Base-by-base conservation (phyloP, 2,329 filamentous ascomycete genomes). In the Fusarium irregulare region DNA sequence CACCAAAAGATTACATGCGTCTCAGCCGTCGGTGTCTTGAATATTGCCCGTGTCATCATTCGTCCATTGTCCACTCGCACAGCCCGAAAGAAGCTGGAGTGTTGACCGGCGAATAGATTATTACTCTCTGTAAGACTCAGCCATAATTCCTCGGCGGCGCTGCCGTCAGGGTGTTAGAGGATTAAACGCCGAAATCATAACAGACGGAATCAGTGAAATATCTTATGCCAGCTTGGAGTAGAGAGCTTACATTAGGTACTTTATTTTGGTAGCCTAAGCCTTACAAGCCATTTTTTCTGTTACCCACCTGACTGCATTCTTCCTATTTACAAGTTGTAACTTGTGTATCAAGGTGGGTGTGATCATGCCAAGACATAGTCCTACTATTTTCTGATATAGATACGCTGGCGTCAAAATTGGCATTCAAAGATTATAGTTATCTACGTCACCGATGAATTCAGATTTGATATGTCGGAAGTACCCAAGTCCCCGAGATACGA, bases 1-100 rank as follows among this genome's bases (percentile, higher is more conserved):
- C 42, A 44, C 16, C 27, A n/a, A 32, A 47, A 47, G 42, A 18
- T 28, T 34, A 12, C 23, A 56, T 49, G 30, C 20, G 59, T 57
- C 27, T 64, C 28, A 37, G 53, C 34, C 37, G 27, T 34, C 60
- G 60, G 60, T n/a, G 42, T 57, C 60, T 64, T 64, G 59, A 57
- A 47, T 63, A 64, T 63, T 64, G 59, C n/a, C 60, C 60, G 59
- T 44, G 34, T 25, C 42, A 56, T 47, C 7, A 44, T 23, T 21
- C 11, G 14, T n/a, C 18, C 23, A 21, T 54, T 28, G 44, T 9
- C 44, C 44, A n/a, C 30, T 55, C 28, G 21, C 23, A n/a, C 42
- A 56, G 42, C 25, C 54, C 30, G 23, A 34, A 49, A 7, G 18
- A 28, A 63, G 49, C 48, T 37, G 16, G 23, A 63, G 8, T 12